These are phyloP conservation scores for Hypocreales sp. DNA, from an alignment of 2,329 filamentous ascomycete species.

Conservation along the genomic window DNA sequence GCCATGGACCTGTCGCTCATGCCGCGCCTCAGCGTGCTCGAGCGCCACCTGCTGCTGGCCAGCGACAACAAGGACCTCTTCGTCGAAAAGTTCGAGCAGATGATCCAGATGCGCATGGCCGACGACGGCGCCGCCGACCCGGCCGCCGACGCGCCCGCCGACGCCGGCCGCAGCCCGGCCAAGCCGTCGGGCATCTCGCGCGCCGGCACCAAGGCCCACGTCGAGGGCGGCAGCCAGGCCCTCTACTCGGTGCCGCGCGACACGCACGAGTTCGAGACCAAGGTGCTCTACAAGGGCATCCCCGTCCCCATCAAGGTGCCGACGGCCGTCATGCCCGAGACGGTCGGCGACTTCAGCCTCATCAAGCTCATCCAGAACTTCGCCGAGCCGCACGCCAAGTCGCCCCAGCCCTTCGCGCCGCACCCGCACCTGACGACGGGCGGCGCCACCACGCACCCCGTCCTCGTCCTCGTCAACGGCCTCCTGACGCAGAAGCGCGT, in stretches of 20 bases:
- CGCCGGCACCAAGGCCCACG: conserved; percentile 46
- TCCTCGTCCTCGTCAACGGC: conserved; percentile 88
- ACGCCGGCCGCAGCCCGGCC: conserved; percentile 31
- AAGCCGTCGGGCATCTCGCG: conserved; percentile 36
- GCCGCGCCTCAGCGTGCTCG: conserved; percentile 69
- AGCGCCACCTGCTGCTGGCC: conserved; percentile 72
- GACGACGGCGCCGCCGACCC: conserved; percentile 39
- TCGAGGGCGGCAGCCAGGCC: conserved; percentile 37
- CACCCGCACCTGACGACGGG: conserved; percentile 91
- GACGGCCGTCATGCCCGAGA: conserved; percentile 84
- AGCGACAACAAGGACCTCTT: conserved; percentile 95
- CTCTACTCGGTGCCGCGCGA: conserved; percentile 72
- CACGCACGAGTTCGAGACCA: conserved; percentile 94
- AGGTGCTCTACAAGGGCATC: conserved; percentile 89
- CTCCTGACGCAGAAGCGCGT: conserved; percentile 92
- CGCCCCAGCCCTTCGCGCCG: conserved; percentile 68
- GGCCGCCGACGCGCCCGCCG: conserved; percentile 19
- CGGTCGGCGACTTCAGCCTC: conserved; percentile 91
- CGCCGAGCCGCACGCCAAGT: conserved; percentile 64
- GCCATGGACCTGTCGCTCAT: conserved; percentile 92
- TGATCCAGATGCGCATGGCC: conserved; percentile 69
- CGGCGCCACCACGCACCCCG: conserved; percentile 77
- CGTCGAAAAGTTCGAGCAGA: conserved; percentile 90
- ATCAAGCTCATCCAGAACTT: conserved; percentile 97
- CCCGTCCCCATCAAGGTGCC: conserved; percentile 95